Percentiles rank a stretch among this genome's conserved stretches.
Evolutionary conservation across 331 rosid species (phyloP).

Genomic region (Quercus lobata): DNA sequence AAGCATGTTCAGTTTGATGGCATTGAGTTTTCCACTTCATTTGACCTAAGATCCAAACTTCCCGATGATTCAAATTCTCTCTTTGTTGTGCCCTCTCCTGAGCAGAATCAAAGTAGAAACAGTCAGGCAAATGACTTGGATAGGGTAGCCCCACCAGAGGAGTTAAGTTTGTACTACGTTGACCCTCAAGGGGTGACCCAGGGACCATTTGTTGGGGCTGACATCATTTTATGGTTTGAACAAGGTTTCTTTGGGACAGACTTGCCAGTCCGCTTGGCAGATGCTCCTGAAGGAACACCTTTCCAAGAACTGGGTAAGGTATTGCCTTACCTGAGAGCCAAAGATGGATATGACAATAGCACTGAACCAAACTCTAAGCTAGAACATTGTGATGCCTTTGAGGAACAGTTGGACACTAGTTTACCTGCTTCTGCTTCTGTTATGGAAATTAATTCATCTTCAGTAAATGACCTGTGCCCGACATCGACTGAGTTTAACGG

Average conservation of each 20-base stretch:
- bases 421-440: constrained; percentile 25
- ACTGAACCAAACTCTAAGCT: constrained; percentile 22
- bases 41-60: constrained; percentile 30
- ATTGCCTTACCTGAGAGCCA: constrained; percentile 45
- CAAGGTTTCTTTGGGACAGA: constrained; percentile 57
- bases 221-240: constrained; percentile 58
- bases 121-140: constrained; percentile 22
- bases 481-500: constrained; percentile 25
- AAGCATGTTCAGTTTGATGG: constrained; percentile 13
- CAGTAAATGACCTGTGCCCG: constrained; percentile 17
- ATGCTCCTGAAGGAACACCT: constrained; percentile 43
- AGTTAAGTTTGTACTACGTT: constrained; percentile 44
- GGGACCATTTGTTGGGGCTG: constrained; percentile 59
- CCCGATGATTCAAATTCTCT: constrained; percentile 30
- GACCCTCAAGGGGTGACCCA: constrained; percentile 63
- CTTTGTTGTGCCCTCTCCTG: constrained; percentile 23
- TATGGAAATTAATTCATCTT: constrained; percentile 24
- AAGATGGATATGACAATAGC: constrained; percentile 17
- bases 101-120: constrained; percentile 24
- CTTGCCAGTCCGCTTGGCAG: constrained; percentile 51
- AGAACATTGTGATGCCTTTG: constrained; percentile 26
- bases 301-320: constrained; percentile 47
- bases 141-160: constrained; percentile 28
- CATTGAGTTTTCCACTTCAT: constrained; percentile 19
- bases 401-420: constrained; percentile 27